A percentile compares a stretch with the other conserved stretches of the same genome.
phyloP scores from a whole-genome alignment of 176 grass and related monocot species.

The Secale cereale region DNA sequence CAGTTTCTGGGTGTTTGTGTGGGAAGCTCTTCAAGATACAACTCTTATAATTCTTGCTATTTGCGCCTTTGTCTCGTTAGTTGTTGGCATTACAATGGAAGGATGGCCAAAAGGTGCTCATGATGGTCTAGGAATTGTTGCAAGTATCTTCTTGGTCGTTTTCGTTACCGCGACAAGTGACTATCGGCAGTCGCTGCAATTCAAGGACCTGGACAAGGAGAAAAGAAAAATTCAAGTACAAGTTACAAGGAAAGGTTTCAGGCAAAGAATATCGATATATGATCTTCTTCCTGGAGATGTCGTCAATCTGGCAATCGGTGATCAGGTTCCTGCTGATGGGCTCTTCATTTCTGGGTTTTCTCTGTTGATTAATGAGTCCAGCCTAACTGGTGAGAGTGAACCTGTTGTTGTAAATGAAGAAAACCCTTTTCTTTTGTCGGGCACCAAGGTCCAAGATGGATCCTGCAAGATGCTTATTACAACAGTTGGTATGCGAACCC shows the following conservation, averaged over 20 bases:
- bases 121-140: constrained; percentile 91
- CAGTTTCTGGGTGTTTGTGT: constrained; percentile 97
- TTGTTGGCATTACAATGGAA: constrained; percentile 83
- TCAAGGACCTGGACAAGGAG: constrained; percentile 99
- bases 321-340: constrained; percentile 95
- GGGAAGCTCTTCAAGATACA: constrained; percentile 90
- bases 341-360: constrained; percentile 92
- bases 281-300: constrained; percentile 94
- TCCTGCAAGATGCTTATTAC: constrained; percentile 92
- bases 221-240: constrained; percentile 91
- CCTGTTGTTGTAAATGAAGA: constrained; percentile 72
- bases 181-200: constrained; percentile 90
- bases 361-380: constrained; percentile 91
- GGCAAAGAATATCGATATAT: constrained; percentile 85
- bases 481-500: constrained; percentile 93
- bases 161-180: constrained; percentile 94
- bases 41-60: constrained; percentile 85
- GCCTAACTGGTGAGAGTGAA: constrained; percentile 93
- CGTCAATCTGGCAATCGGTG: constrained; percentile 89
- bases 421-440: constrained; percentile 87
- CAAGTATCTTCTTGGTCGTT: constrained; percentile 92
- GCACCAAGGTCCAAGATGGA: constrained; percentile 93
- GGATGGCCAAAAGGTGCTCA: constrained; percentile 97
- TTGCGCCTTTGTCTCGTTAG: constrained; percentile 79
- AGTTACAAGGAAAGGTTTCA: constrained; percentile 78